Evolutionary conservation across 441 rosid species (phyloP).

Genomic region (Erysimum pusillum): DNA sequence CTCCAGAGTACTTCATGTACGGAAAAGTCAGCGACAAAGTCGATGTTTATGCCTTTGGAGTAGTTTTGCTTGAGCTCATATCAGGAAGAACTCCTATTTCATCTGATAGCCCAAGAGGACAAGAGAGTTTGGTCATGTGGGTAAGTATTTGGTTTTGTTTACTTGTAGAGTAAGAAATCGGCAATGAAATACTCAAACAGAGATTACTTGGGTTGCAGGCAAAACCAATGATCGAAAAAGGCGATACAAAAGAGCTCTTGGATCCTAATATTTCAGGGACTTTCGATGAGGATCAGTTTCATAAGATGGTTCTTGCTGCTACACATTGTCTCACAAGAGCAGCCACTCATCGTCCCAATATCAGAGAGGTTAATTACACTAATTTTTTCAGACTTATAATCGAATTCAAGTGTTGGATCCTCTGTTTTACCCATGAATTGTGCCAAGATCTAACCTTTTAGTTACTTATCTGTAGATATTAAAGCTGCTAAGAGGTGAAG

Average conservation of each 20-base stretch:
- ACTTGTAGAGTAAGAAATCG: not conserved
- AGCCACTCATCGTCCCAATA: conserved; percentile 79
- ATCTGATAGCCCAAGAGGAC: conserved; percentile 59
- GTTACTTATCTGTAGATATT: conserved; percentile 54
- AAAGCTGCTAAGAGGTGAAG: conserved; percentile 67
- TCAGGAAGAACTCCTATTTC: conserved; percentile 80
- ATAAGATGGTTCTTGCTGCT: conserved; percentile 77
- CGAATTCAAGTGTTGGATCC: not conserved
- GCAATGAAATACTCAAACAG: conserved; percentile 17
- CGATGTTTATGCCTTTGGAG: conserved; percentile 91
- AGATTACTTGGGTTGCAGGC: conserved; percentile 63
- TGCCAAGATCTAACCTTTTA: not conserved
- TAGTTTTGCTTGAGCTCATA: conserved; percentile 81
- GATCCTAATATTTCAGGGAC: conserved; percentile 65
- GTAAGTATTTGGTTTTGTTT: conserved; percentile 54
- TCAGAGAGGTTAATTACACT: conserved; percentile 60
- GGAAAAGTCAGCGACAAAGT: conserved; percentile 91
- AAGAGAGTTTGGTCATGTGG: conserved; percentile 92
- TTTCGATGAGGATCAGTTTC: conserved; percentile 66
- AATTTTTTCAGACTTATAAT: not conserved
- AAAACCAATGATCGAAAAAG: conserved; percentile 68
- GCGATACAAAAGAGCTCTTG: conserved; percentile 59
- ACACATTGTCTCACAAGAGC: conserved; percentile 69
- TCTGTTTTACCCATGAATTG: conserved; percentile 2
- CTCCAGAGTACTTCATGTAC: conserved; percentile 95